Conservation (phyloP, 2,329 filamentous ascomycete genomes). For the Colletotrichum liaoningense region DNA sequence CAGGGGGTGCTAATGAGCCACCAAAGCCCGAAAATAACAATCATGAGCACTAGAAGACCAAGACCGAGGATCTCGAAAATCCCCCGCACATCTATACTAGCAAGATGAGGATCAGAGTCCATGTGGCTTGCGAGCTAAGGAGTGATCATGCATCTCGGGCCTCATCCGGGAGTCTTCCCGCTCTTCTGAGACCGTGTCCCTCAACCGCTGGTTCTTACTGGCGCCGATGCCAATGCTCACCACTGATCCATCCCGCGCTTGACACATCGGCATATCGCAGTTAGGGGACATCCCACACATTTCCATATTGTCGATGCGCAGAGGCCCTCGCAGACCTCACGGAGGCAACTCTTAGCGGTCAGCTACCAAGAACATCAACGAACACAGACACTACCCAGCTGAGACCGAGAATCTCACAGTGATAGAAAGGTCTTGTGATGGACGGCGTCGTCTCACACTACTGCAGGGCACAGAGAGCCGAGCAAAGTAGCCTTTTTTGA, state of each 20-base stretch:
- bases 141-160: background rate
- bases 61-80: background rate
- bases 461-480: constrained; percentile 8
- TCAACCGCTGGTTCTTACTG: background rate
- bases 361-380: background rate
- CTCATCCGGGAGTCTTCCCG: background rate
- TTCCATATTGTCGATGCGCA: background rate
- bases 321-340: background rate
- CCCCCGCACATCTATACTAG: background rate
- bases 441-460: constrained; percentile 17
- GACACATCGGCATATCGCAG: background rate
- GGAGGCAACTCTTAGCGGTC: background rate
- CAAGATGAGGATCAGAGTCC: background rate
- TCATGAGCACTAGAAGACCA: background rate
- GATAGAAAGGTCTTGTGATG: constrained; percentile 1
- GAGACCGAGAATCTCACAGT: background rate
- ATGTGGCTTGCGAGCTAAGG: background rate
- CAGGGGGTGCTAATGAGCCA: background rate
- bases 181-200: background rate
- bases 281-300: background rate
- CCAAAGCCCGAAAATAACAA: background rate
- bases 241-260: background rate
- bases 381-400: background rate
- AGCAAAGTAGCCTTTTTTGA: background rate
- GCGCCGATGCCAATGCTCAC: background rate